Percentiles rank a stretch among this genome's conserved stretches.
Evolutionary conservation across 2,329 filamentous ascomycete species (phyloP).

Genomic region (Fusarium domesticum): DNA sequence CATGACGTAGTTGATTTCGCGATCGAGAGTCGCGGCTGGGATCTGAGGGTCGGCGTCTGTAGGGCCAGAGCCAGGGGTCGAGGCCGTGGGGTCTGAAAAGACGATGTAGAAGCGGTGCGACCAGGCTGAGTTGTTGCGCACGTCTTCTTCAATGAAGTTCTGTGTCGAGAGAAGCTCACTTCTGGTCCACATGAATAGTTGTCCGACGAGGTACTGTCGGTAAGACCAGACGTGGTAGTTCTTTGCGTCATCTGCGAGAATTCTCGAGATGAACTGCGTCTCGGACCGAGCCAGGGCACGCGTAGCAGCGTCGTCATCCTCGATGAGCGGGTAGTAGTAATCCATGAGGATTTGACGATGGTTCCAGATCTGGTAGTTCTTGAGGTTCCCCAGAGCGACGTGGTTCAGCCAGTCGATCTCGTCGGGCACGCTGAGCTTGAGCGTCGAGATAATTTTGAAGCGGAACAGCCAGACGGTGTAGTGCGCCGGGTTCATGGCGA

Average conservation of each 20-base stretch:
- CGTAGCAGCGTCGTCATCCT: conserved; percentile 51
- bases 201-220: conserved; percentile 66
- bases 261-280: conserved; percentile 69
- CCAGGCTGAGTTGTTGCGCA: conserved; percentile 97
- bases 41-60: conserved; percentile 55
- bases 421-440: conserved; percentile 61
- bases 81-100: conserved; percentile 60
- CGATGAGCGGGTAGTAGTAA: conserved; percentile 57
- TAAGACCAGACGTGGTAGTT: conserved; percentile 99
- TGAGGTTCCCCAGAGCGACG: conserved; percentile 78
- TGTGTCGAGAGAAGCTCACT: conserved; percentile 71
- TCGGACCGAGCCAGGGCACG: conserved; percentile 62
- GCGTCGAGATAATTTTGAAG: conserved; percentile 69
- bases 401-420: conserved; percentile 86
- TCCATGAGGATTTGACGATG: conserved; percentile 66
- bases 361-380: conserved; percentile 99
- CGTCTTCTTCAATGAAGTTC: conserved; percentile 70
- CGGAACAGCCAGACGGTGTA: conserved; percentile 99
- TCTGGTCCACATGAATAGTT: conserved; percentile 67
- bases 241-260: conserved; percentile 85
- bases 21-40: conserved; percentile 61
- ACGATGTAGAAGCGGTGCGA: conserved; percentile 95
- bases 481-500: conserved; percentile 90
- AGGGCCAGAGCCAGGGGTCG: conserved; percentile 47
- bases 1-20: conserved; percentile 73